These are phyloP conservation scores for Quercus agrifolia DNA, from an alignment of 306 rosid species.

Conservation along the genomic window DNA sequence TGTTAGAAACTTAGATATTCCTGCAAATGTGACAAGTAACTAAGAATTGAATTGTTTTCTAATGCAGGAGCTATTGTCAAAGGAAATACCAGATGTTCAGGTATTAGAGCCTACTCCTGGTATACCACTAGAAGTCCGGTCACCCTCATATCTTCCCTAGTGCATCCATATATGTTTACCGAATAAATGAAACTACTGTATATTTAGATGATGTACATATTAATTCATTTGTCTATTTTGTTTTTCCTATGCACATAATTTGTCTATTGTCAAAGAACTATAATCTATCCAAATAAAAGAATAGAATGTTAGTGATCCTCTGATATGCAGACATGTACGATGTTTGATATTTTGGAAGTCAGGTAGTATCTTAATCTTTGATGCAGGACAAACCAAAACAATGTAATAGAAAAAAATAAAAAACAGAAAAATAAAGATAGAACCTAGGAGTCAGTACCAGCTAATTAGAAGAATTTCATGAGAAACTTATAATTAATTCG, in stretches of 20 bases:
- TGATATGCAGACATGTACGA: neutral
- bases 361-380: too few relatives aligned
- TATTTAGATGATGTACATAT: neutral
- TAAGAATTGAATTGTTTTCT: slow-evolving; percentile 25
- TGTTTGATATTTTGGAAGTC: neutral
- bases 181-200: neutral
- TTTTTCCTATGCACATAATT: neutral
- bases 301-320: neutral
- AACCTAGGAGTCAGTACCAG: too few relatives aligned
- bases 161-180: neutral
- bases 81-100: slow-evolving; percentile 60
- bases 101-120: slow-evolving; percentile 72
- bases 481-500: too few relatives aligned
- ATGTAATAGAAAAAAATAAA: too few relatives aligned
- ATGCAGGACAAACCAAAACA: too few relatives aligned
- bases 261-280: neutral
- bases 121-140: slow-evolving; percentile 49
- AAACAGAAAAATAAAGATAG: too few relatives aligned
- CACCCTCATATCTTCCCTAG: slow-evolving; percentile 23
- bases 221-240: neutral
- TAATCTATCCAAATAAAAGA: neutral
- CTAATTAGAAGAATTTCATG: too few relatives aligned
- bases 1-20: neutral
- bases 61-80: slow-evolving; percentile 73
- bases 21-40: neutral